Evolutionary conservation across 495 filamentous ascomycete genomes (phyloP).

Genomic region (Lepidopterella palustris): DNA sequence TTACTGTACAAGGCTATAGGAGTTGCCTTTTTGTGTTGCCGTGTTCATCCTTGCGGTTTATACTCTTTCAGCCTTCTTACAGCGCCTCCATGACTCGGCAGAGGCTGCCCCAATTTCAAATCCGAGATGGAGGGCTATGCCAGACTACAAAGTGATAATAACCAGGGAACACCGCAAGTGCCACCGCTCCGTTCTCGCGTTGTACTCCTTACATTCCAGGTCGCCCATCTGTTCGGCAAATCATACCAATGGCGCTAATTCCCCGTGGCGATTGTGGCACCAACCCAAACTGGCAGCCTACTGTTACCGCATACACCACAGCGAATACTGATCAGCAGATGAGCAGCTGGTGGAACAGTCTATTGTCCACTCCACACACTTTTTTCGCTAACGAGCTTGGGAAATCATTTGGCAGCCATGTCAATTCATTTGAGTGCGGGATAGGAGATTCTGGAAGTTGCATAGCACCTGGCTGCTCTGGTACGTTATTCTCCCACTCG

Average conservation of each 20-base stretch:
- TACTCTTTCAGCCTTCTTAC: too few relatives aligned
- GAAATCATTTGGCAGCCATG: neutral
- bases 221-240: neutral
- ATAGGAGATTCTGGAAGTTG: neutral
- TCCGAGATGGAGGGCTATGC: too few relatives aligned
- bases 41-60: too few relatives aligned
- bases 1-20: too few relatives aligned
- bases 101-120: too few relatives aligned
- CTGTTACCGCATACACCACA: neutral
- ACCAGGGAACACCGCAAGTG: too few relatives aligned
- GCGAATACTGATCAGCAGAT: neutral
- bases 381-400: conserved; percentile 3
- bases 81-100: too few relatives aligned
- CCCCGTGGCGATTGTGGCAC: neutral
- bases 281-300: neutral
- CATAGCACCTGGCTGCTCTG: neutral
- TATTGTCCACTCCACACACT: neutral
- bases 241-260: neutral
- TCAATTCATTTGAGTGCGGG: neutral
- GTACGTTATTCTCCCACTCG: neutral
- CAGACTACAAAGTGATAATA: too few relatives aligned
- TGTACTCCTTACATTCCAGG: neutral
- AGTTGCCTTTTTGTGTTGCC: too few relatives aligned
- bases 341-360: neutral
- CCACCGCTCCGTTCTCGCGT: too few relatives aligned